Percentiles rank a stretch among this genome's conserved stretches.
Evolutionary conservation across 73 alveolate species (phyloP).

Genomic region (Tetrahymena borealis): DNA sequence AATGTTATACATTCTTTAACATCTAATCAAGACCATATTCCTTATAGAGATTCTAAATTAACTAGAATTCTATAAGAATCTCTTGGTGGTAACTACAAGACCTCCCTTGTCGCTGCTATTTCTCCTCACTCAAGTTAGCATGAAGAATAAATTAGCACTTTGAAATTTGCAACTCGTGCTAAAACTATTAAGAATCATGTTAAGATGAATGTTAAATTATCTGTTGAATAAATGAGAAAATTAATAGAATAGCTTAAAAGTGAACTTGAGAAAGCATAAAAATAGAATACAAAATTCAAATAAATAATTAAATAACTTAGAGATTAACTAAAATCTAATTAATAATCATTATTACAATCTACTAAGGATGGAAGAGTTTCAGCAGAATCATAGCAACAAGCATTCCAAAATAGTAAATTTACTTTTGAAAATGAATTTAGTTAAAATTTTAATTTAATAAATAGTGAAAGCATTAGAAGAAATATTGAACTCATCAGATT

Average conservation of each 20-base stretch:
- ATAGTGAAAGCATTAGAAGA: background rate
- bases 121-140: constrained; percentile 65
- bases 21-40: constrained; percentile 61
- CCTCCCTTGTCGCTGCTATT: constrained; percentile 57
- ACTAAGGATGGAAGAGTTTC: background rate
- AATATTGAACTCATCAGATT: background rate
- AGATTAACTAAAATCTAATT: background rate
- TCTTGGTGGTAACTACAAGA: constrained; percentile 79
- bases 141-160: constrained; percentile 53
- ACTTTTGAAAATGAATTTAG: background rate
- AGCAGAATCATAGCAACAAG: background rate
- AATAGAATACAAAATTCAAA: background rate
- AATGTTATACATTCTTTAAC: constrained; percentile 52
- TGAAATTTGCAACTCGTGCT: constrained; percentile 87
- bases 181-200: constrained; percentile 72
- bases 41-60: constrained; percentile 89
- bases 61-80: constrained; percentile 86
- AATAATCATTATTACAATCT: background rate
- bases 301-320: background rate
- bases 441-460: background rate
- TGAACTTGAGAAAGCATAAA: background rate
- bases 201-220: background rate
- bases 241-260: background rate
- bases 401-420: background rate
- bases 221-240: background rate